Base-by-base conservation (phyloP, 768 basidiomycete species). In the Gloeostereum incarnatum region DNA sequence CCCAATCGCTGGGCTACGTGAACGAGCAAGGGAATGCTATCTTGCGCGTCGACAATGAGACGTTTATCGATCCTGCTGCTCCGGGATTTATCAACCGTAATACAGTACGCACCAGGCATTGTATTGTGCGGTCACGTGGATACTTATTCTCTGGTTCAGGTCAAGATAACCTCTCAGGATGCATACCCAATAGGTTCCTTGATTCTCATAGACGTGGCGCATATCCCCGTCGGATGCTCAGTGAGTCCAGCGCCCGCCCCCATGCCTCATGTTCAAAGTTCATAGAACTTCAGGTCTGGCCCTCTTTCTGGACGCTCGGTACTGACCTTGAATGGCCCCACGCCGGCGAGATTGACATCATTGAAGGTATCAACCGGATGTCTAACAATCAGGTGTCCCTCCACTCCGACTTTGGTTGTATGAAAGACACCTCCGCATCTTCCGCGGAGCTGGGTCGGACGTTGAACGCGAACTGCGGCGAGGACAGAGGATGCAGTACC, bases 11-110 rank as follows among this genome's bases (percentile, higher is more conserved):
- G 5, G 71, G 73, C 5, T 81, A 70, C 45, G 54, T 81, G 43
- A 75, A 79, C 45, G 45, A 48, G 30, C 65, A 65, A 3, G 73
- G 78, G 5, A 69, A 75, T 40, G 78, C 73, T 5, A 71, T 90
- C 43, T 64, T 90, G 34, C 73, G 68, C 46, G 87, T 89, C 3
- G 86, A 87, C 60, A 81, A 86, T 45, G 63, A 61, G 1, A 74
- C 72, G 5, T 61, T 65, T 39, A 69, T 83, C 2, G n/a, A n/a
- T n/a, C 48, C 65, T 2, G 45, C 50, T 18, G 66, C 68, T 7
- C 43, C 46, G n/a, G 39, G n/a, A n/a, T n/a, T 57, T 11, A 51
- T 61, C 14, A 68, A 74, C 44, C 62, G 85, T 29, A 73, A 78
- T 46, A 63, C 82, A 11, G 82, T 85, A 25, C 31, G 63, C 50